These are phyloP conservation scores for Penicillium odoratum DNA, from an alignment of 495 filamentous ascomycete genomes.

Conservation along the genomic window DNA sequence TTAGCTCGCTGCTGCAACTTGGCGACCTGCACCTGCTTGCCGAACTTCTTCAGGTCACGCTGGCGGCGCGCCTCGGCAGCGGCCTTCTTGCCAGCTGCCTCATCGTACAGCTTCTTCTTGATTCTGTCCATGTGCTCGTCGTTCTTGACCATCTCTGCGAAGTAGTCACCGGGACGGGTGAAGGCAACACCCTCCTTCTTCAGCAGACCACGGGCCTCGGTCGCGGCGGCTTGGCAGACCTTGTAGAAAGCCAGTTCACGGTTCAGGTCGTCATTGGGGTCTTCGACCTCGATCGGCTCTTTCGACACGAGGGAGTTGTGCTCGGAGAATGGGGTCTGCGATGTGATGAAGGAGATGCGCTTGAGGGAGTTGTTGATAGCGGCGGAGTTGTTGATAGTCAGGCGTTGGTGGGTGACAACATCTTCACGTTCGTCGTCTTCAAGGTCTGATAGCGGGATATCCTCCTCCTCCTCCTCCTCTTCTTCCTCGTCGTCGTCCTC, in stretches of 20 bases:
- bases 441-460: slow-evolving; percentile 84
- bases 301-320: slow-evolving; percentile 59
- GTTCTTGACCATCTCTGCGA: slow-evolving; percentile 97
- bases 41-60: slow-evolving; percentile 97
- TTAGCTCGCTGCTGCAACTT: slow-evolving; percentile 91
- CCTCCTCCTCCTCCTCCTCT: slow-evolving; percentile 51
- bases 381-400: slow-evolving; percentile 95
- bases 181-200: slow-evolving; percentile 83
- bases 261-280: slow-evolving; percentile 82
- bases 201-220: slow-evolving; percentile 66
- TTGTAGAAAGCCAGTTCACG: slow-evolving; percentile 94
- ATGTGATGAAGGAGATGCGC: slow-evolving; percentile 67
- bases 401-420: slow-evolving; percentile 81
- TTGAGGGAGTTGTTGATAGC: slow-evolving; percentile 75
- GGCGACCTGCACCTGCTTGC: slow-evolving; percentile 96
- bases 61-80: slow-evolving; percentile 86
- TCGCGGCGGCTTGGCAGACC: slow-evolving; percentile 78
- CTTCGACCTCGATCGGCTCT: slow-evolving; percentile 56
- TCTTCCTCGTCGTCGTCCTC: slow-evolving; percentile 25
- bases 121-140: slow-evolving; percentile 98
- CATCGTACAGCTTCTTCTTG: slow-evolving; percentile 89
- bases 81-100: slow-evolving; percentile 89
- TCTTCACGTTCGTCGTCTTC: slow-evolving; percentile 82
- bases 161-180: slow-evolving; percentile 88
- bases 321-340: slow-evolving; percentile 62